Conservation (phyloP, 208 protist genomes). For the Leishmania tarentolae region DNA sequence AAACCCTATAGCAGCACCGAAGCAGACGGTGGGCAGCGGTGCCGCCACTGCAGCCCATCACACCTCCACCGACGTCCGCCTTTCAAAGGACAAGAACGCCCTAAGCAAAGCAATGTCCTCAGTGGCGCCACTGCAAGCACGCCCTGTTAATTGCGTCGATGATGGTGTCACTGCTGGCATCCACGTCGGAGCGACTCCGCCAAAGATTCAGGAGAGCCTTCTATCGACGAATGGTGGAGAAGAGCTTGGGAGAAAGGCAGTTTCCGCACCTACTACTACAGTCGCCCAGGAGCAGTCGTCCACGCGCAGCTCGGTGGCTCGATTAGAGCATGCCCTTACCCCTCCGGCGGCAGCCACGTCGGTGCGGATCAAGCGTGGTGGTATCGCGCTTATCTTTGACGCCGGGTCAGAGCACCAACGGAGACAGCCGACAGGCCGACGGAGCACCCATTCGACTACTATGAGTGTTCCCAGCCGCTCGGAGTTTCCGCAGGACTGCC, state of each 20-base stretch:
- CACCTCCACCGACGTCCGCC: not conserved
- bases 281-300: not conserved
- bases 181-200: not conserved
- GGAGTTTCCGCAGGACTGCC: not conserved
- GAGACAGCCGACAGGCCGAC: not conserved
- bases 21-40: not conserved
- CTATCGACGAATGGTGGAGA: not conserved
- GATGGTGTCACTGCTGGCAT: not conserved
- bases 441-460: not conserved
- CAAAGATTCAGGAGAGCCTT: not conserved
- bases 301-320: not conserved
- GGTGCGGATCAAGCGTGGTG: constrained; percentile 25
- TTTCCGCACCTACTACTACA: not conserved
- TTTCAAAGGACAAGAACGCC: not conserved
- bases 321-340: not conserved
- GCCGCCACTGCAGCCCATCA: not conserved
- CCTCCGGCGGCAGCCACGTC: not conserved
- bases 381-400: constrained; percentile 47
- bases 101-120: not conserved
- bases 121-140: not conserved
- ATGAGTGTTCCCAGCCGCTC: not conserved
- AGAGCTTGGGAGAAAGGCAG: not conserved
- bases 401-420: not conserved
- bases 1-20: not conserved
- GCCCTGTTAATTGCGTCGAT: not conserved